Evolutionary conservation across 805 yeast genomes (phyloP).

Genomic region (Wilhelminamyces savonicus): DNA sequence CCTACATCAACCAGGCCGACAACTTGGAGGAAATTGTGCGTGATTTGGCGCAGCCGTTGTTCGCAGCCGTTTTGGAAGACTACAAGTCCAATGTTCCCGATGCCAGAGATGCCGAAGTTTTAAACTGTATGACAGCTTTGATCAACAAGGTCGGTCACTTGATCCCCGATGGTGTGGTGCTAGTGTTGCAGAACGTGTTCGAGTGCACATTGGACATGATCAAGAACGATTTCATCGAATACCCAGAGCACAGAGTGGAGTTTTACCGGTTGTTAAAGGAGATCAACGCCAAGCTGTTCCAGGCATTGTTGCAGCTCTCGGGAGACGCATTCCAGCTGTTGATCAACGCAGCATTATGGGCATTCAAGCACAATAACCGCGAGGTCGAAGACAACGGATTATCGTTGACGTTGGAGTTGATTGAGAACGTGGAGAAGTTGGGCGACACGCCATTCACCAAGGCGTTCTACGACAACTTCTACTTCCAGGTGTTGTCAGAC

Average conservation of each 20-base stretch:
- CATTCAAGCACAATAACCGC: constrained; percentile 94
- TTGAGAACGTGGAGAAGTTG: constrained; percentile 75
- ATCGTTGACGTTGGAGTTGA: constrained; percentile 72
- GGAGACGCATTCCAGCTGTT: constrained; percentile 88
- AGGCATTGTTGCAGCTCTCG: constrained; percentile 80
- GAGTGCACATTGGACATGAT: constrained; percentile 95
- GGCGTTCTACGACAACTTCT: constrained; percentile 83
- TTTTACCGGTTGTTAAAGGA: constrained; percentile 86
- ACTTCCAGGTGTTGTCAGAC: constrained; percentile 84
- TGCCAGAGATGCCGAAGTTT: constrained; percentile 96
- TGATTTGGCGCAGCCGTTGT: constrained; percentile 75
- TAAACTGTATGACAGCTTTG: constrained; percentile 88
- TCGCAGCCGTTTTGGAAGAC: constrained; percentile 82
- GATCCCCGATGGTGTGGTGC: constrained; percentile 85
- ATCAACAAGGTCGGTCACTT: constrained; percentile 81
- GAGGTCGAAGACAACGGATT: constrained; percentile 94
- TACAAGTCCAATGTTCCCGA: constrained; percentile 86
- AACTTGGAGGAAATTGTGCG: constrained; percentile 78
- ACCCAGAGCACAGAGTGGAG: constrained; percentile 96
- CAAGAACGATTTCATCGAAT: constrained; percentile 89
- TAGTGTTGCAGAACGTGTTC: constrained; percentile 84
- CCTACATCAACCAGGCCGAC: constrained; percentile 82
- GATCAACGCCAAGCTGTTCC: constrained; percentile 78
- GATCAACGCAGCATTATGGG: constrained; percentile 95
- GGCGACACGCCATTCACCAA: constrained; percentile 69